These are phyloP conservation scores for Notholithocarpus densiflorus DNA, from an alignment of 306 rosid genomes.

Conservation along the genomic window DNA sequence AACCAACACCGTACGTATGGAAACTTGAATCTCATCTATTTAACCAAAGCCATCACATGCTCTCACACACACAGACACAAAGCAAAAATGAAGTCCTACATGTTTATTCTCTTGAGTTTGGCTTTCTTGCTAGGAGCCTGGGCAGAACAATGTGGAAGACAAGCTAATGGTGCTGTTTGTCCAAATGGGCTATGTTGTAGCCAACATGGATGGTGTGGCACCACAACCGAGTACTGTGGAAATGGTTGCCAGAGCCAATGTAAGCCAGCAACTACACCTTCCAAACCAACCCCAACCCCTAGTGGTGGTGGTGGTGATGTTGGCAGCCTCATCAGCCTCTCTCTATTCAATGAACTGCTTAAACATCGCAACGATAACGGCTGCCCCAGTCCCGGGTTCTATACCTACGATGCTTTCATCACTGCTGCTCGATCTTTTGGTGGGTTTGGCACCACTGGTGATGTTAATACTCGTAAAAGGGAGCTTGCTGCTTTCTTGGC, in stretches of 20 bases:
- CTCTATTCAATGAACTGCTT: conserved; percentile 45
- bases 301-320: conserved; percentile 1
- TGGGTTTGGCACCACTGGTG: conserved; percentile 44
- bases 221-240: neutral
- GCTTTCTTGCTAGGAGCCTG: neutral
- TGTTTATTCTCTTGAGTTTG: neutral
- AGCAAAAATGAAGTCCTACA: neutral
- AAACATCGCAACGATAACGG: conserved; percentile 31
- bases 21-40: neutral
- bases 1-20: too few relatives aligned
- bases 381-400: conserved; percentile 39
- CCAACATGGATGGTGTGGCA: neutral
- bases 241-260: neutral
- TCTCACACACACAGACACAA: neutral
- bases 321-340: conserved; percentile 19
- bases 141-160: conserved; percentile 19
- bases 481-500: conserved; percentile 55
- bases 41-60: neutral
- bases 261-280: neutral
- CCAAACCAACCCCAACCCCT: neutral
- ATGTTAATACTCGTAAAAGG: conserved; percentile 23
- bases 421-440: conserved; percentile 40
- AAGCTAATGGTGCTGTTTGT: conserved; percentile 11
- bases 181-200: conserved; percentile 21
- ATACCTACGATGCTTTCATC: conserved; percentile 55